Evolutionary conservation across 2,329 filamentous ascomycete species (phyloP).

Genomic region (Pseudogymnoascus sp.): DNA sequence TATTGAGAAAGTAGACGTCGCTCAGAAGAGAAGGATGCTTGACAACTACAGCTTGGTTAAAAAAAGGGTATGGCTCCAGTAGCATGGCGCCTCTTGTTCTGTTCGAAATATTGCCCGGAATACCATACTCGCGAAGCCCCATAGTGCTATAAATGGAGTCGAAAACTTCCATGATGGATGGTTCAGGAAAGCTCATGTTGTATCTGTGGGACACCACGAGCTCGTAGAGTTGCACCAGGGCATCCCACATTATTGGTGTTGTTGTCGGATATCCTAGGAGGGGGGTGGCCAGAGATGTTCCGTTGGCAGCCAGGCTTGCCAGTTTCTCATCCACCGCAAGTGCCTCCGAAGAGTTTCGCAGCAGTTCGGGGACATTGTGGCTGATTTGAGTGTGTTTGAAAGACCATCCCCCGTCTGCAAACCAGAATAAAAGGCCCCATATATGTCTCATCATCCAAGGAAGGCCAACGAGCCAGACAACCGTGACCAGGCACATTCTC

Average conservation of each 20-base stretch:
- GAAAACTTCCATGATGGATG: background rate
- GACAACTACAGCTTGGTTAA: background rate
- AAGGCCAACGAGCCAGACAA: conserved; percentile 82
- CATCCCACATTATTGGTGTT: conserved; percentile 23
- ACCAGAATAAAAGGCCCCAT: conserved; percentile 91
- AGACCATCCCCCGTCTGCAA: conserved; percentile 29
- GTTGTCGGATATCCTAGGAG: conserved; percentile 29
- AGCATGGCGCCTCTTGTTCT: background rate
- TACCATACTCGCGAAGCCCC: background rate
- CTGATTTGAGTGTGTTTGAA: conserved; percentile 13
- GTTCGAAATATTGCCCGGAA: background rate
- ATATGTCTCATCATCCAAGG: conserved; percentile 86
- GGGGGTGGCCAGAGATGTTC: conserved; percentile 24
- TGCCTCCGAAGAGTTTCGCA: conserved; percentile 15
- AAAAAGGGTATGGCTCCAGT: background rate
- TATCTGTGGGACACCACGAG: background rate
- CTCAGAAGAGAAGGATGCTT: conserved; percentile 42
- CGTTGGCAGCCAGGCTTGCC: conserved; percentile 21
- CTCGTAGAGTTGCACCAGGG: background rate
- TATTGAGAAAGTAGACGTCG: conserved; percentile 48
- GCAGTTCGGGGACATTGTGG: conserved; percentile 3
- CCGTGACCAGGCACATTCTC: conserved; percentile 66
- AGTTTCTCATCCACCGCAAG: conserved; percentile 22
- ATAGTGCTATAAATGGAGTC: background rate
- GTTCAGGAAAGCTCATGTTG: background rate